phyloP scores from a whole-genome alignment of 208 protist species.

The Porcisia deanei region DNA sequence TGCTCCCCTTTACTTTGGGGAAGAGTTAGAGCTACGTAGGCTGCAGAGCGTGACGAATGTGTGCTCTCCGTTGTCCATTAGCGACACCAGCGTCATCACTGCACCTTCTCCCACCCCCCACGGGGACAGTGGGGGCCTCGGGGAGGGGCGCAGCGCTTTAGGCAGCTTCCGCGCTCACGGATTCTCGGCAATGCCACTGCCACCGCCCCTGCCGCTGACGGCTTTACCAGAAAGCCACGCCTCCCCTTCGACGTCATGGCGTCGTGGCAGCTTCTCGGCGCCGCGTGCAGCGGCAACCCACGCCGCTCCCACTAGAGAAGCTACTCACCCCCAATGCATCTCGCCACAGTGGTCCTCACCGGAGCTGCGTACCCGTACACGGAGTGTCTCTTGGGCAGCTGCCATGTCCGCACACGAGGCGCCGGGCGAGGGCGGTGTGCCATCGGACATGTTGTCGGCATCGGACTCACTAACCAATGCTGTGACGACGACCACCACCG shows the following conservation, averaged over 20 bases:
- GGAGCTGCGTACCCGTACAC: background rate
- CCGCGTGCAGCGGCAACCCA: background rate
- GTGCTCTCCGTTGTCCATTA: background rate
- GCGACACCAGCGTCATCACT: background rate
- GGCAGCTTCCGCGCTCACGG: background rate
- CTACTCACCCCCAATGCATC: background rate
- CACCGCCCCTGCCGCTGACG: conserved; percentile 14
- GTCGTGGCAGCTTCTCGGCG: background rate
- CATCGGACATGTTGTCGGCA: background rate
- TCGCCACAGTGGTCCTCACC: background rate
- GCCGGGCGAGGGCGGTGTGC: background rate
- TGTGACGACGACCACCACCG: too few species aligned
- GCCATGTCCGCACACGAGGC: background rate
- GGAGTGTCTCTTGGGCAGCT: background rate
- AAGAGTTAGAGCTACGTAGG: conserved; percentile 20
- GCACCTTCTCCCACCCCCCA: background rate
- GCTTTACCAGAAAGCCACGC: background rate
- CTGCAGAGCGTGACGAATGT: background rate
- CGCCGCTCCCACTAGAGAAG: background rate
- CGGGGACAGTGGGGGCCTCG: background rate
- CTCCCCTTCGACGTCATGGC: background rate
- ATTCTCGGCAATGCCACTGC: conserved; percentile 10
- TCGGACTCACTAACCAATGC: background rate
- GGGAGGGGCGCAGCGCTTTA: background rate
- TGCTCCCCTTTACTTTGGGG: background rate